A percentile compares a stretch with the other conserved stretches of the same genome.
These are phyloP conservation scores for Suillus lakei DNA, from an alignment of 768 basidiomycete species.

Conservation along the genomic window DNA sequence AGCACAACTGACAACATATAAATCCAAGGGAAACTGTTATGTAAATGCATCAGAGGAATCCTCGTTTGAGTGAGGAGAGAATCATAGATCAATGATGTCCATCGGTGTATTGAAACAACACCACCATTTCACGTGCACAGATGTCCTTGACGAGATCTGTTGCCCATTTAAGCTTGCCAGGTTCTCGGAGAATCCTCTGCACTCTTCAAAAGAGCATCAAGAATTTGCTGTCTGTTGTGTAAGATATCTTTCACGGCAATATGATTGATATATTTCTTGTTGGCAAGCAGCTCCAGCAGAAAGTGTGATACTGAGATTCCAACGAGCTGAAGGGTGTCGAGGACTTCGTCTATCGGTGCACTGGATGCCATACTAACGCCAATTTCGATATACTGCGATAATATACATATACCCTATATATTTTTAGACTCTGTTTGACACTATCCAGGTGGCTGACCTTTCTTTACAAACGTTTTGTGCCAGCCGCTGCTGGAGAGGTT, in stretches of 20 bases:
- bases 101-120: not conserved
- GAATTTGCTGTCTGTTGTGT: constrained; percentile 1
- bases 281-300: not conserved
- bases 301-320: constrained; percentile 1
- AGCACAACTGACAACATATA: too few relatives aligned
- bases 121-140: not conserved
- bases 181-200: not conserved
- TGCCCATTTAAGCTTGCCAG: constrained; percentile 1
- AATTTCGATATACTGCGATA: not conserved
- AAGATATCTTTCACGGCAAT: not conserved
- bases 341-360: not conserved
- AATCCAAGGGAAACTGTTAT: too few relatives aligned
- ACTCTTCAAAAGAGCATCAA: not conserved
- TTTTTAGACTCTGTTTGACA: too few relatives aligned
- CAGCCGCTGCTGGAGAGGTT: constrained; percentile 7
- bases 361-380: not conserved
- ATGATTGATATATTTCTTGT: not conserved
- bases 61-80: too few relatives aligned
- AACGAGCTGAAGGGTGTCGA: not conserved
- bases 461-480: constrained; percentile 11
- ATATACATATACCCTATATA: constrained; percentile 2
- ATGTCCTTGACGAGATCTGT: not conserved
- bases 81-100: too few relatives aligned
- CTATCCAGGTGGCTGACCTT: not conserved
- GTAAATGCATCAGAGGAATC: too few relatives aligned